These are phyloP conservation scores for Torulaspora gathmanii DNA, from an alignment of 805 yeast species.

Conservation along the genomic window DNA sequence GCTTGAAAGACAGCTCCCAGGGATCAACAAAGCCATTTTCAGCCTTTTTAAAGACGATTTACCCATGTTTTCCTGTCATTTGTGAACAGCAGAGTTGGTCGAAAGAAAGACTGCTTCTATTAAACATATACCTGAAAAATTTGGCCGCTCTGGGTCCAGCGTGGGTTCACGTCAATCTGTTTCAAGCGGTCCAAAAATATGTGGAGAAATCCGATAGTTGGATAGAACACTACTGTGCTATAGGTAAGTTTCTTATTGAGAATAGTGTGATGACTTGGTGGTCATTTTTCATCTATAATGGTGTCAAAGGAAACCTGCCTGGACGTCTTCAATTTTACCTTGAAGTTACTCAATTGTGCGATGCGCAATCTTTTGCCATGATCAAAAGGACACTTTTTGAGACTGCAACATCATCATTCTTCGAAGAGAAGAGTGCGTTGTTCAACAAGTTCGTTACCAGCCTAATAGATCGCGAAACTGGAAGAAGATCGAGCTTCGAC, in stretches of 20 bases:
- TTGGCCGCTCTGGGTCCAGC: constrained; percentile 9
- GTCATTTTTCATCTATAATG: constrained; percentile 29
- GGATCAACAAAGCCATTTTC: constrained; percentile 6
- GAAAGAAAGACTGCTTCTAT: constrained; percentile 2
- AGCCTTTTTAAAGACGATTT: constrained; percentile 14
- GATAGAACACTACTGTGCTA: constrained; percentile 25
- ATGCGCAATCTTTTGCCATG: constrained; percentile 20
- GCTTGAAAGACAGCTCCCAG: constrained; percentile 6
- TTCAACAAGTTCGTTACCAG: constrained; percentile 16
- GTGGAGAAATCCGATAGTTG: constrained; percentile 16
- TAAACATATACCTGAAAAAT: constrained; percentile 14
- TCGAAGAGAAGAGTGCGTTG: constrained; percentile 7
- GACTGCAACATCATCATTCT: constrained; percentile 13
- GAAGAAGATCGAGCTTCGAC: constrained; percentile 2
- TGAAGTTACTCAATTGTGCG: constrained; percentile 22
- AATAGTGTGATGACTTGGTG: constrained; percentile 30
- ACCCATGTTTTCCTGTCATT: constrained; percentile 13
- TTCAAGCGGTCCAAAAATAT: constrained; percentile 19
- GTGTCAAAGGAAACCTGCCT: constrained; percentile 13
- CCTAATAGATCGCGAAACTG: constrained; percentile 21
- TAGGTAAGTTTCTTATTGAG: constrained; percentile 24
- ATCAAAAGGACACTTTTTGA: constrained; percentile 22
- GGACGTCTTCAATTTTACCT: constrained; percentile 19
- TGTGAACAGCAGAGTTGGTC: constrained; percentile 4
- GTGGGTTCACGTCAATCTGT: constrained; percentile 27